Percentiles rank a stretch among this genome's conserved stretches.
Conservation (phyloP, 2,329 filamentous ascomycete species). For the Corinectria fuckeliana region DNA sequence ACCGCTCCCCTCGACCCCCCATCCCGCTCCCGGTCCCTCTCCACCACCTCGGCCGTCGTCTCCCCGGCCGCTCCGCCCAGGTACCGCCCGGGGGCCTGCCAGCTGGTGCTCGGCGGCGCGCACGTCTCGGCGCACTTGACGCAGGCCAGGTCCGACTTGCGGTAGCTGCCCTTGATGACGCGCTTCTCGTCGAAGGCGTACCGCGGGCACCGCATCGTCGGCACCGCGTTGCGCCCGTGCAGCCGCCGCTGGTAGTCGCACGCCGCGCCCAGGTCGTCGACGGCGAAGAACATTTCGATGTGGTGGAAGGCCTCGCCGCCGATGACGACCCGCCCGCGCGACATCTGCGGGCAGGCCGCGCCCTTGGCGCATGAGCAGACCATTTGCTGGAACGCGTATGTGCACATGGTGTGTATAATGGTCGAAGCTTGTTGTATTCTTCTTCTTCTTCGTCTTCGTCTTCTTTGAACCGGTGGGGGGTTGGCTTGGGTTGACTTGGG, state of each 20-base stretch:
- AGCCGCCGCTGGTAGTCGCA: conserved; percentile 38
- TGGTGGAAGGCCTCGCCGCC: conserved; percentile 35
- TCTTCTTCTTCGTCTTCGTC: background rate
- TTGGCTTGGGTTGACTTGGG: background rate
- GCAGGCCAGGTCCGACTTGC: conserved; percentile 36
- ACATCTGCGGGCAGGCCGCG: conserved; percentile 36
- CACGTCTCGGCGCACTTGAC: conserved; percentile 38
- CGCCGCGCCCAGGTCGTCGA: conserved; percentile 37
- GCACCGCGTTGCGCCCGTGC: conserved; percentile 29
- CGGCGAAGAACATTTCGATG: conserved; percentile 34
- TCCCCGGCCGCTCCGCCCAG: background rate
- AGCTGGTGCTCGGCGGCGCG: conserved; percentile 35
- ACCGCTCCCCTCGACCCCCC: background rate
- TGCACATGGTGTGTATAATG: conserved; percentile 29
- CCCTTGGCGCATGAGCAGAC: conserved; percentile 40
- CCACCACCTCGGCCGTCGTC: conserved; percentile 11
- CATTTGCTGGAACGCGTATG: conserved; percentile 37
- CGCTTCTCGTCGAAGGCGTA: conserved; percentile 38
- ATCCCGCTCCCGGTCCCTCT: background rate
- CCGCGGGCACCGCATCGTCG: conserved; percentile 35
- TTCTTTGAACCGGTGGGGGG: background rate
- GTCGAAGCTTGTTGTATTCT: background rate
- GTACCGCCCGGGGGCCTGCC: conserved; percentile 34
- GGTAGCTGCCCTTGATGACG: conserved; percentile 34
- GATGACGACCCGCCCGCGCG: conserved; percentile 28